Conservation (phyloP, 768 basidiomycete genomes). For the Termitomyces sp. region DNA sequence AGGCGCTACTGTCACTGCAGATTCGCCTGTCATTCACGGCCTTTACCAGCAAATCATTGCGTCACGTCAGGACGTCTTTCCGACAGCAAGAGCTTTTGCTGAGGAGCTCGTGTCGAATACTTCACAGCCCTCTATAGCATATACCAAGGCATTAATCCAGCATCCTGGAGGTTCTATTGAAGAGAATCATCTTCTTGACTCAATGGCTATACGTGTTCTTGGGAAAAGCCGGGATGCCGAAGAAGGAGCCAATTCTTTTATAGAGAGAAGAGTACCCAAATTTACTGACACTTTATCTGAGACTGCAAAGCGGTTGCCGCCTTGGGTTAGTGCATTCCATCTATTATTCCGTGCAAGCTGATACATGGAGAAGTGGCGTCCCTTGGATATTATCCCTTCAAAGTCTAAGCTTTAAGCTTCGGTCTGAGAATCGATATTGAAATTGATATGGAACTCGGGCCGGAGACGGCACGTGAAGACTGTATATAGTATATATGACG, state of each 20-base stretch:
- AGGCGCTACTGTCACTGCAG: conserved; percentile 37
- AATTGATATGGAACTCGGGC: background rate
- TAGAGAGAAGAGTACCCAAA: conserved; percentile 36
- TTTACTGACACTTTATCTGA: conserved; percentile 41
- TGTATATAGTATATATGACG: background rate
- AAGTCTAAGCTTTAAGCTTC: conserved; percentile 11
- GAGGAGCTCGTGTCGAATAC: conserved; percentile 46
- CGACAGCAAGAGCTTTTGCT: conserved; percentile 45
- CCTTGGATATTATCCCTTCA: conserved; percentile 10
- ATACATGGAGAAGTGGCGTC: conserved; percentile 9
- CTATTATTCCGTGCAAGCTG: background rate
- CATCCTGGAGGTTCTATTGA: conserved; percentile 45
- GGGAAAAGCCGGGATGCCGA: conserved; percentile 33
- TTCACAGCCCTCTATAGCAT: conserved; percentile 45
- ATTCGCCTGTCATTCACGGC: conserved; percentile 35
- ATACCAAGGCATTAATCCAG: conserved; percentile 46
- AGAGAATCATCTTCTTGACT: conserved; percentile 51
- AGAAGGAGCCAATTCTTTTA: conserved; percentile 47
- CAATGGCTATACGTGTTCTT: conserved; percentile 37
- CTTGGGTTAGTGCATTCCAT: conserved; percentile 38
- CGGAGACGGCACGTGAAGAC: background rate
- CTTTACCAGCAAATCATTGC: conserved; percentile 45
- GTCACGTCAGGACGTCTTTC: conserved; percentile 46
- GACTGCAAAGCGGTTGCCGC: conserved; percentile 36
- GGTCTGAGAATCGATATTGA: too few species aligned